phyloP scores from a whole-genome alignment of 2,329 filamentous ascomycete species.

The Teratosphaeria zuluensis region DNA sequence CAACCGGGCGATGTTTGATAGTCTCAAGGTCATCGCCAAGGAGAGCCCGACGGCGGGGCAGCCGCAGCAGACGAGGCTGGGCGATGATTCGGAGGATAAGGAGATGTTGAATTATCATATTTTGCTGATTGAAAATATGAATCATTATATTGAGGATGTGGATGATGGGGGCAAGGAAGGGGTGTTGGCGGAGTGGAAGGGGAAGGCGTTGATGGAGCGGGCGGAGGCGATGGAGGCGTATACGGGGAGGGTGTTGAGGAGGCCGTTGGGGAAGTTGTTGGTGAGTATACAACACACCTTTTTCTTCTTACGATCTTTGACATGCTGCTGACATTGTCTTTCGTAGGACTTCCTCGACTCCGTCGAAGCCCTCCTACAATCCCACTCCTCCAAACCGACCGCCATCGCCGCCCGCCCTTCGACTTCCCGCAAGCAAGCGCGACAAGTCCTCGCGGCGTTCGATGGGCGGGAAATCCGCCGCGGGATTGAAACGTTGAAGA shows the following conservation, averaged over 20 bases:
- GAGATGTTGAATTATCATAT: slow-evolving; percentile 97
- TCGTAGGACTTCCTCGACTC: slow-evolving; percentile 76
- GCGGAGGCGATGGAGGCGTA: slow-evolving; percentile 82
- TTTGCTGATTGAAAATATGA: slow-evolving; percentile 96
- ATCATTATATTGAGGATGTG: slow-evolving; percentile 89
- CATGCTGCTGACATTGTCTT: slow-evolving; percentile 4
- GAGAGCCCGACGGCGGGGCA: slow-evolving; percentile 50
- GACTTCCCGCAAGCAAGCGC: slow-evolving; percentile 72
- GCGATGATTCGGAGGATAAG: slow-evolving; percentile 75
- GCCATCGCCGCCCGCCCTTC: slow-evolving; percentile 69
- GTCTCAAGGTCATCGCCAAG: slow-evolving; percentile 85
- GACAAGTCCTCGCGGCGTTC: slow-evolving; percentile 72
- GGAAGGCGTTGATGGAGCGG: slow-evolving; percentile 67
- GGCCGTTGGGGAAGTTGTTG: slow-evolving; percentile 80
- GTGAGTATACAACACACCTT: slow-evolving; percentile 25
- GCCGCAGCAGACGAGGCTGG: slow-evolving; percentile 29
- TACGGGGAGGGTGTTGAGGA: slow-evolving; percentile 74
- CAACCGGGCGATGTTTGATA: slow-evolving; percentile 94
- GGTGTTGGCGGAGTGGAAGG: slow-evolving; percentile 73
- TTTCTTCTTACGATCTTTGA: not conserved
- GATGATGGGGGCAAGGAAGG: slow-evolving; percentile 56
- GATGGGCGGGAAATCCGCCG: slow-evolving; percentile 79
- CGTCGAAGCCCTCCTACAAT: slow-evolving; percentile 60
- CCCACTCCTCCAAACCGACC: slow-evolving; percentile 36
- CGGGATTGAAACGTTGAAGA: slow-evolving; percentile 68